Base-by-base conservation (phyloP, 2,329 filamentous ascomycete species). In the Fusarium sp. region DNA sequence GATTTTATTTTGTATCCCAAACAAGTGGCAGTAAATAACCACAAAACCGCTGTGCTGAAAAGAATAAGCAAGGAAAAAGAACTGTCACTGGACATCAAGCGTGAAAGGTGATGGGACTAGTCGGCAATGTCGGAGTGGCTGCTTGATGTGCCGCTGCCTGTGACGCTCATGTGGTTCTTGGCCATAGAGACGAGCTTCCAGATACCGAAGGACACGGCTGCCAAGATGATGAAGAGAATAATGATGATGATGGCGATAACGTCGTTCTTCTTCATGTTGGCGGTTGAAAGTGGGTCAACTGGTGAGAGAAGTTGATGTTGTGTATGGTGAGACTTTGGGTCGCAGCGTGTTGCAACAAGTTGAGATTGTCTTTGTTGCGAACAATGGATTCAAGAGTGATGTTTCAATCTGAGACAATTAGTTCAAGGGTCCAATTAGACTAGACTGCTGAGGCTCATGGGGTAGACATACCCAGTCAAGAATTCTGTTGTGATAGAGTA, bases 211-310 rank as follows among this genome's bases (percentile, higher is more conserved):
- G 87, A 86, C 61, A 91, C 88, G 66, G 83, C 82, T 60, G 88
- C 88, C 52, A 92, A 86, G 54, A 91, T 82, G 77, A 89, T 79
- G 82, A 92, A 91, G 74, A 92, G 86, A 62, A 92, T 80, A 80
- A 92, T 91, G 81, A 92, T 87, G 79, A 92, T 91, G 80, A 92
- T 85, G 75, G 90, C 90, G 80, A 92, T 91, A 77, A 88, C 87
- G 81, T 91, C 86, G 86, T 92, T 92, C 83, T 87, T 82, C 80
- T 91, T 88, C 86, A 88, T 90, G 74, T 73, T 84, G 79, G 80
- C 79, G 78, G 80, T 72, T 70, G 64, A 54, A 59, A 49, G 41
- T 39, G 62, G 60, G 35, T 29, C 37, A 27, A 41, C n/a, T 23
- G 51, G 55, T 33, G 57, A 27, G 41, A 46, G 39, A n/a, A 12